phyloP scores from a whole-genome alignment of 2,329 filamentous ascomycete species.

The Cladosporium colombiae region DNA sequence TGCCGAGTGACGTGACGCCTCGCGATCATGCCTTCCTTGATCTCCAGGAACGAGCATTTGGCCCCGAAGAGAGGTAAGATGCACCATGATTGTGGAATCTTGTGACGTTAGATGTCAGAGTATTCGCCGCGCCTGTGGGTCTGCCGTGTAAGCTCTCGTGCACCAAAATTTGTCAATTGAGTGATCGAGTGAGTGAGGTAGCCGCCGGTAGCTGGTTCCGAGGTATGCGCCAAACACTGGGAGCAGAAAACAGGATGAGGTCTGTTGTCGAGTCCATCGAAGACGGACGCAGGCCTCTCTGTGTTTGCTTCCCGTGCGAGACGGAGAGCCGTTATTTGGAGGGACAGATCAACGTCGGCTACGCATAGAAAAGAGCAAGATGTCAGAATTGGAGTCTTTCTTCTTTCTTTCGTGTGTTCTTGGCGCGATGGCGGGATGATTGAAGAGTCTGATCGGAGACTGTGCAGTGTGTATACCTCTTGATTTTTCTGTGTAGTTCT shows the following conservation, averaged over 20 bases:
- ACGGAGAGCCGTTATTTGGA: background rate
- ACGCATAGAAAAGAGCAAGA: conserved; percentile 16
- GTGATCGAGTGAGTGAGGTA: background rate
- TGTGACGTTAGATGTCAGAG: conserved; percentile 24
- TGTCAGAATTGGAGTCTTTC: conserved; percentile 18
- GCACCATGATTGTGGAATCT: background rate
- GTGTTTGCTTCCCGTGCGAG: background rate
- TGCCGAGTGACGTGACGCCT: background rate
- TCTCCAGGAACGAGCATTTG: background rate
- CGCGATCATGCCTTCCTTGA: background rate
- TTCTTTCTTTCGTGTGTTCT: background rate
- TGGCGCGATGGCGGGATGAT: background rate
- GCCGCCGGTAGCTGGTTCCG: conserved; percentile 10
- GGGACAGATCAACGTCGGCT: conserved; percentile 14
- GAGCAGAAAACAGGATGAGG: background rate
- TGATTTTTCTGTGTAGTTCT: conserved; percentile 1
- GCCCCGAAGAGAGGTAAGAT: too few relatives aligned
- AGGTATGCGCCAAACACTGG: background rate
- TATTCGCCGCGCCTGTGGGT: conserved; percentile 27
- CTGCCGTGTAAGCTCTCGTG: conserved; percentile 23
- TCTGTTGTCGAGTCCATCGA: background rate
- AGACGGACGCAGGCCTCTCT: background rate
- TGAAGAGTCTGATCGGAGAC: background rate
- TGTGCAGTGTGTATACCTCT: background rate
- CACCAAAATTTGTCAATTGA: background rate